Conservation (phyloP, 1,139 yeast genomes). For the Oligophagozyma castellii region DNA sequence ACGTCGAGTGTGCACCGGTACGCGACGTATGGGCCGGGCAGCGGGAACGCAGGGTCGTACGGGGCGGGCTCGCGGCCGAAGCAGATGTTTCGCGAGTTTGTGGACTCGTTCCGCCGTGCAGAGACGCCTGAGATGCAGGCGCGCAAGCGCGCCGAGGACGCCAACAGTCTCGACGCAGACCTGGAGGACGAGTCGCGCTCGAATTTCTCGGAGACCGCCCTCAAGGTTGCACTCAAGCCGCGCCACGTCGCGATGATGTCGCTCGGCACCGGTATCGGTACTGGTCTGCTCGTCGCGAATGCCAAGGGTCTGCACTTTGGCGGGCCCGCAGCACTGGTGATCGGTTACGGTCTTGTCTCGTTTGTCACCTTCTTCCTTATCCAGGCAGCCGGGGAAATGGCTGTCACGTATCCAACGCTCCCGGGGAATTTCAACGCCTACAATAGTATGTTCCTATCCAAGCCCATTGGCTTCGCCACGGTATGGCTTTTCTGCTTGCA, state of each 20-base stretch:
- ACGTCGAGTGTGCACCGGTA: too few relatives aligned
- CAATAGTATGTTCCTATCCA: constrained; percentile 49
- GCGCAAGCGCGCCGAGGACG: constrained; percentile 1
- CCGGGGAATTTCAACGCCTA: constrained; percentile 66
- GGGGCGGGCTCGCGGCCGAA: constrained; percentile 12
- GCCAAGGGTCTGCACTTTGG: constrained; percentile 53
- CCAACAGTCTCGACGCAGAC: constrained; percentile 4
- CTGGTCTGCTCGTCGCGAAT: constrained; percentile 60
- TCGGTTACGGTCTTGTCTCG: constrained; percentile 53
- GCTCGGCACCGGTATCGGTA: constrained; percentile 71
- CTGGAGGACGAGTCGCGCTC: constrained; percentile 5
- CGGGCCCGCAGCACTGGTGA: constrained; percentile 65
- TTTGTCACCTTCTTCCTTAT: constrained; percentile 56
- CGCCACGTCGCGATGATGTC: constrained; percentile 54
- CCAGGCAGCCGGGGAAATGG: constrained; percentile 70
- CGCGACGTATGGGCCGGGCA: constrained; percentile 56
- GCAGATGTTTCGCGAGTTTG: constrained; percentile 5
- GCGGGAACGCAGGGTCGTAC: constrained; percentile 30
- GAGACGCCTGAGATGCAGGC: constrained; percentile 1
- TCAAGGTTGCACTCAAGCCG: constrained; percentile 33
- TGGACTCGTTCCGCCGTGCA: constrained; percentile 9
- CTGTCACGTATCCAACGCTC: constrained; percentile 57
- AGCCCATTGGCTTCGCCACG: constrained; percentile 67
- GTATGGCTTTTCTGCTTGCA: constrained; percentile 71
- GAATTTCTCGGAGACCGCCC: constrained; percentile 6